phyloP scores from a whole-genome alignment of 192 early-diverging fungal species.

The Neocallimastix lanati region DNA sequence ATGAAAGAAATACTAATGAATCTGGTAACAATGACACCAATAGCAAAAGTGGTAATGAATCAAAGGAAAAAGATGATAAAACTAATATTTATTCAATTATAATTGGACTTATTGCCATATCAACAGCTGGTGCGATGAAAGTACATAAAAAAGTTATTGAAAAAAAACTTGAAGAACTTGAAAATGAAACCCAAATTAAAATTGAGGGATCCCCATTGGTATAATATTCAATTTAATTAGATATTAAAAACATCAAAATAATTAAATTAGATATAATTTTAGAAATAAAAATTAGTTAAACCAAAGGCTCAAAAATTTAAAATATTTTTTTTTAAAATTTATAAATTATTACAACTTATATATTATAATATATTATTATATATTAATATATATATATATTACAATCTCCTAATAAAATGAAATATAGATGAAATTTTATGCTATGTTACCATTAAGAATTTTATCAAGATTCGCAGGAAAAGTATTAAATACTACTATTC shows the following conservation, averaged over 20 bases:
- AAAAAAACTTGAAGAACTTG: not conserved
- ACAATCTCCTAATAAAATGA: no score
- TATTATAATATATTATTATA: no score
- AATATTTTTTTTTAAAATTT: no score
- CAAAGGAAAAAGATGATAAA: not conserved
- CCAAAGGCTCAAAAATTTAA: no score
- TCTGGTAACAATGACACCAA: not conserved
- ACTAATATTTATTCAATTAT: not conserved
- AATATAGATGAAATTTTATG: constrained; percentile 58
- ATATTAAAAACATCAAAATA: no score
- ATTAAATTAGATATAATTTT: no score
- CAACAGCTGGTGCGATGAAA: not conserved
- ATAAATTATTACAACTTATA: no score
- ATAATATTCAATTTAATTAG: no score
- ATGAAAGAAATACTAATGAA: not conserved
- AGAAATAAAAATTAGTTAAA: no score
- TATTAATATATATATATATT: no score
- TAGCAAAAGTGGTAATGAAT: not conserved
- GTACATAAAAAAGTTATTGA: not conserved
- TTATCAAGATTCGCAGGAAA: constrained; percentile 84
- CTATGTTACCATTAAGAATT: constrained; percentile 67
- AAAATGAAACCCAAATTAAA: not conserved
- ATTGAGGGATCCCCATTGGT: not conserved
- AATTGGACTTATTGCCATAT: not conserved
- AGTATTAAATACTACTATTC: constrained; percentile 69